Conservation (phyloP, 2,329 filamentous ascomycete species). For the Aureobasidium sp. region DNA sequence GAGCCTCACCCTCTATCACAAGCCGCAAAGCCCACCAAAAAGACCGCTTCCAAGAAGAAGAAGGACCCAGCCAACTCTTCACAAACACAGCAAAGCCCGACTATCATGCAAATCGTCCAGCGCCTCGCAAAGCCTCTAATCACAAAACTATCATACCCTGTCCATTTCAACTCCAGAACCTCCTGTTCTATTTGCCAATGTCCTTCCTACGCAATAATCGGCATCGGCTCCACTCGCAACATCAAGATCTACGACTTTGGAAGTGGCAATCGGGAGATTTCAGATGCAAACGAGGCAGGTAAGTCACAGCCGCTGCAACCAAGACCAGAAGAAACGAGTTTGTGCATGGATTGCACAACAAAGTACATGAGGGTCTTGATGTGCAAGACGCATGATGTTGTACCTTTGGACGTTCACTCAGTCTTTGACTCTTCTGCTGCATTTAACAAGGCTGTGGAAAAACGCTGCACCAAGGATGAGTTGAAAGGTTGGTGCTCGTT, state of each 20-base stretch:
- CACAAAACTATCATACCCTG: conserved; percentile 36
- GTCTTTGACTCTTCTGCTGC: background rate
- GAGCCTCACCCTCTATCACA: no score
- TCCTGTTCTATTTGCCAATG: conserved; percentile 47
- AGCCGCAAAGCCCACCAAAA: background rate
- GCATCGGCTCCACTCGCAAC: conserved; percentile 69
- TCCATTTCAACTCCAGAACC: conserved; percentile 31
- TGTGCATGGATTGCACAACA: conserved; percentile 35
- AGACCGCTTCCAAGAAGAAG: background rate
- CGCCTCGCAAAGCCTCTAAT: conserved; percentile 20
- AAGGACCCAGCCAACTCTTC: background rate
- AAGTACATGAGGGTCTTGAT: conserved; percentile 29
- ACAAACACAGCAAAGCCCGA: no score
- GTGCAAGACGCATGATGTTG: conserved; percentile 28
- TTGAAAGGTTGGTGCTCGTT: conserved; percentile 29
- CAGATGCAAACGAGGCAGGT: background rate
- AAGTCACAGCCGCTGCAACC: background rate
- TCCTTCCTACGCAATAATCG: conserved; percentile 83
- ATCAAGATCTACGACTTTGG: conserved; percentile 49
- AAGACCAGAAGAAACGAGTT: conserved; percentile 24
- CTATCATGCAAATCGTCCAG: background rate
- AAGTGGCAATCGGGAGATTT: background rate
- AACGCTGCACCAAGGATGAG: no score
- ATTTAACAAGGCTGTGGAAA: background rate
- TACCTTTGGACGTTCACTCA: background rate